These are phyloP conservation scores for Alternaria arborescens DNA, from an alignment of 2,329 filamentous ascomycete species.

Conservation along the genomic window DNA sequence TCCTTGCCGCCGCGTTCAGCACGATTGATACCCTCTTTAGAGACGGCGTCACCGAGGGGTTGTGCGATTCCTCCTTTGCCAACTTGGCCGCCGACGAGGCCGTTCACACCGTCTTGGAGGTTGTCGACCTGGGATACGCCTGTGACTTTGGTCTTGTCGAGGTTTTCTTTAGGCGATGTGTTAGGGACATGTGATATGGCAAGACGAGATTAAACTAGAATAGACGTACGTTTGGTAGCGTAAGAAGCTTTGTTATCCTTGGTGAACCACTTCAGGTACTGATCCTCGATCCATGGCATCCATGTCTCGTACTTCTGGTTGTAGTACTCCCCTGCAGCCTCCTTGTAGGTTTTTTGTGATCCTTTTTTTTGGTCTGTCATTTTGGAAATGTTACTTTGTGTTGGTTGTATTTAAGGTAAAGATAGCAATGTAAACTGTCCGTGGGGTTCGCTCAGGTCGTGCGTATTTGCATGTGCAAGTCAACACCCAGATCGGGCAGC, in stretches of 20 bases:
- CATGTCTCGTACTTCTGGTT: constrained; percentile 77
- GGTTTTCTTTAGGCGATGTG: constrained; percentile 60
- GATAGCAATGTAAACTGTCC: background rate
- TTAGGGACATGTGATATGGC: background rate
- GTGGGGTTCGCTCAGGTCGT: background rate
- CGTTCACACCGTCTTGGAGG: constrained; percentile 72
- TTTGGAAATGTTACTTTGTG: background rate
- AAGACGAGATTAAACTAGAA: background rate
- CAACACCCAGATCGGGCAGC: background rate
- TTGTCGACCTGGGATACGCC: constrained; percentile 72
- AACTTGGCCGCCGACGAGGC: constrained; percentile 69
- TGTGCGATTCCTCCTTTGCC: constrained; percentile 73
- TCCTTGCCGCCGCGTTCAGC: constrained; percentile 71
- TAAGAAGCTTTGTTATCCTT: constrained; percentile 81
- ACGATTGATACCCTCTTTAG: constrained; percentile 72
- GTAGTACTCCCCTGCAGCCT: constrained; percentile 62
- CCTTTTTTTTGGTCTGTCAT: constrained; percentile 12
- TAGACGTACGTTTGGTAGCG: constrained; percentile 68
- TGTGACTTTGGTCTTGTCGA: constrained; percentile 75
- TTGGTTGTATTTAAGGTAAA: background rate
- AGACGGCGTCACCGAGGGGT: constrained; percentile 68
- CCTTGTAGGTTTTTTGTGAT: constrained; percentile 40
- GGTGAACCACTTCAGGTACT: constrained; percentile 76
- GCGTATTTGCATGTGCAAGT: background rate
- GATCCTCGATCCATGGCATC: constrained; percentile 80